Conservation (phyloP, 2,329 filamentous ascomycete species). For the Elsinoe fawcettii region DNA sequence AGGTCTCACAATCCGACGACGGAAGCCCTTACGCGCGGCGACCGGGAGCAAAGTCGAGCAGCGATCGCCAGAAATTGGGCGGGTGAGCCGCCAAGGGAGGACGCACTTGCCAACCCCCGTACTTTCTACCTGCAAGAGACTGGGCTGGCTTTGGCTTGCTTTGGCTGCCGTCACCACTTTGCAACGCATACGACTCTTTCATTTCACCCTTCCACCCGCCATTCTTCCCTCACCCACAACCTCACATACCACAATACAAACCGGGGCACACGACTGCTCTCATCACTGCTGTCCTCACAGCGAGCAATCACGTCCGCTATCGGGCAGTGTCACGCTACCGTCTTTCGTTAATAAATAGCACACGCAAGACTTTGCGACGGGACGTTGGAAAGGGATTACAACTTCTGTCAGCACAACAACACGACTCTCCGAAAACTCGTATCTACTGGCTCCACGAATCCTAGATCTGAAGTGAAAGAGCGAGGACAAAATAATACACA, state of each 20-base stretch:
- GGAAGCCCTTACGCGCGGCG: slow-evolving; percentile 9
- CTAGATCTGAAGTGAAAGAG: not conserved
- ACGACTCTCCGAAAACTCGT: not conserved
- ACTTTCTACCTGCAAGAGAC: not conserved
- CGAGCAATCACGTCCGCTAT: not conserved
- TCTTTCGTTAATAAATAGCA: slow-evolving; percentile 15
- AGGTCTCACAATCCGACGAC: slow-evolving; percentile 11
- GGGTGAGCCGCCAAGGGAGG: slow-evolving; percentile 4
- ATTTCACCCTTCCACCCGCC: slow-evolving; percentile 9
- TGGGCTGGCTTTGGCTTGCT: not conserved
- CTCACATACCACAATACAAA: not conserved
- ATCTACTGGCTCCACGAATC: not conserved
- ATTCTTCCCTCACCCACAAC: slow-evolving; percentile 2
- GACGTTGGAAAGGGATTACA: slow-evolving; percentile 13
- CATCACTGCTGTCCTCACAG: slow-evolving; percentile 10
- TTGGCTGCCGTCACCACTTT: slow-evolving; percentile 10
- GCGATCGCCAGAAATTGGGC: not conserved
- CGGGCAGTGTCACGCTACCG: slow-evolving; percentile 10
- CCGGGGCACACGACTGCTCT: not conserved
- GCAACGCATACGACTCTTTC: not conserved
- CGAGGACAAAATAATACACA: not conserved
- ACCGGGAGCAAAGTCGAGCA: slow-evolving; percentile 1
- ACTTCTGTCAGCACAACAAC: slow-evolving; percentile 7
- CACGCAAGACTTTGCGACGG: slow-evolving; percentile 11
- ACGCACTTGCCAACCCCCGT: not conserved